These are phyloP conservation scores for Cadophora gregata DNA, from an alignment of 2,329 filamentous ascomycete genomes.

Conservation along the genomic window DNA sequence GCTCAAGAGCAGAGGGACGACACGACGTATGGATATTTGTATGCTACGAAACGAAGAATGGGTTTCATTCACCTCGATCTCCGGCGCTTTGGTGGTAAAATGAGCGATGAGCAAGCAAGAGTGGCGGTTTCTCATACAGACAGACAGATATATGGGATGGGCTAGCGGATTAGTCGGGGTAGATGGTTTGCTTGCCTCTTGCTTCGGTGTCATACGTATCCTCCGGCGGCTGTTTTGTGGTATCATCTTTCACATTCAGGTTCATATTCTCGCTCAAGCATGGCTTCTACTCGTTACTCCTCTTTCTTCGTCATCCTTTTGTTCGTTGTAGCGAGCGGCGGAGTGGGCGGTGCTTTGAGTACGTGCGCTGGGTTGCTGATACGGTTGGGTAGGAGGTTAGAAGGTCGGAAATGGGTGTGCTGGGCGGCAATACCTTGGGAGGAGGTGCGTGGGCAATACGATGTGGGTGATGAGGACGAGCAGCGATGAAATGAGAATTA, in stretches of 20 bases:
- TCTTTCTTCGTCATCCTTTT: neutral
- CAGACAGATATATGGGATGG: neutral
- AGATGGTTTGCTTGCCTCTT: neutral
- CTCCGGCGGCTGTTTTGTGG: neutral
- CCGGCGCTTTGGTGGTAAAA: conserved; percentile 31
- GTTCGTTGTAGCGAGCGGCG: neutral
- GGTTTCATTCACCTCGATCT: neutral
- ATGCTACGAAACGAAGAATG: conserved; percentile 23
- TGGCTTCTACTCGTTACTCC: neutral
- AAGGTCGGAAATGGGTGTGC: too few relatives aligned
- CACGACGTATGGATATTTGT: conserved; percentile 24
- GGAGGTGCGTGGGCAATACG: neutral
- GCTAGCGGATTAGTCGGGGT: neutral
- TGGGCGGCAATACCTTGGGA: neutral
- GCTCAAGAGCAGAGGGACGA: neutral
- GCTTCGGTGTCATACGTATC: neutral
- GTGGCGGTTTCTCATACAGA: neutral
- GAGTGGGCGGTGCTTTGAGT: neutral
- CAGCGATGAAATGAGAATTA: neutral
- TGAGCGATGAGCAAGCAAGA: conserved; percentile 16
- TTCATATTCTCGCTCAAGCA: neutral
- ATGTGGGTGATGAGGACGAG: neutral
- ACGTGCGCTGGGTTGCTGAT: neutral
- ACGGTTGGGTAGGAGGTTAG: neutral
- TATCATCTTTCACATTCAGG: neutral